Percentiles rank a stretch among this genome's conserved stretches.
These are phyloP conservation scores for Lodderomyces orthopsilosis DNA, from an alignment of 1,139 yeast species.

Conservation along the genomic window DNA sequence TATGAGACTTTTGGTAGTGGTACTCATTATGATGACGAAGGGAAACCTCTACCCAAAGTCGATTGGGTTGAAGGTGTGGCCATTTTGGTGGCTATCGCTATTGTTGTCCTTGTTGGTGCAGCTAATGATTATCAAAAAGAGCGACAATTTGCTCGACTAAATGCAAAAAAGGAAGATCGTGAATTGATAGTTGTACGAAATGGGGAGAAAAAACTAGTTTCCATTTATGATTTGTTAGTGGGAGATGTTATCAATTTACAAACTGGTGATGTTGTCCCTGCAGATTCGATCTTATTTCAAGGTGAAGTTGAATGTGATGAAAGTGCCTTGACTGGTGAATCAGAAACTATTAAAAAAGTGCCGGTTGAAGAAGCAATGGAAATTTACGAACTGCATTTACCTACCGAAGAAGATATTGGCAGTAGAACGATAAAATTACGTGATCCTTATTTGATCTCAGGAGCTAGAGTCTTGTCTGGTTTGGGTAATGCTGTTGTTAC, in stretches of 20 bases:
- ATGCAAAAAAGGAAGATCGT: constrained; percentile 84
- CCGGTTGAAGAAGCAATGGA: constrained; percentile 52
- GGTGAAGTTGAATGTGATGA: constrained; percentile 92
- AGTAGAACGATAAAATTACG: constrained; percentile 39
- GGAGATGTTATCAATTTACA: constrained; percentile 83
- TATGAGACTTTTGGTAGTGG: constrained; percentile 91
- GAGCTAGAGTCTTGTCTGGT: constrained; percentile 85
- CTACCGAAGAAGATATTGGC: constrained; percentile 51
- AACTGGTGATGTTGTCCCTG: constrained; percentile 94
- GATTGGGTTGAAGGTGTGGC: constrained; percentile 99
- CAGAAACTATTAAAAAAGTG: constrained; percentile 70
- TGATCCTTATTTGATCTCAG: constrained; percentile 87
- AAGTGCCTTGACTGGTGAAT: constrained; percentile 90
- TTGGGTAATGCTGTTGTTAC: constrained; percentile 84
- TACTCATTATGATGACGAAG: constrained; percentile 72
- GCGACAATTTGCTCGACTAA: constrained; percentile 83
- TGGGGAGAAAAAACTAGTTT: constrained; percentile 65
- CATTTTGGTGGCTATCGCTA: constrained; percentile 83
- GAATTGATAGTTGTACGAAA: constrained; percentile 72
- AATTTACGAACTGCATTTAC: constrained; percentile 24
- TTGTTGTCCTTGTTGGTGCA: constrained; percentile 92
- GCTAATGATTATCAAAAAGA: constrained; percentile 96
- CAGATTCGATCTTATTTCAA: constrained; percentile 73
- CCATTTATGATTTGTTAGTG: constrained; percentile 74
- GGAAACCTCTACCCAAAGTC: constrained; percentile 70